Conservation (phyloP, 2,329 filamentous ascomycete species). For the Exophiala sp. region DNA sequence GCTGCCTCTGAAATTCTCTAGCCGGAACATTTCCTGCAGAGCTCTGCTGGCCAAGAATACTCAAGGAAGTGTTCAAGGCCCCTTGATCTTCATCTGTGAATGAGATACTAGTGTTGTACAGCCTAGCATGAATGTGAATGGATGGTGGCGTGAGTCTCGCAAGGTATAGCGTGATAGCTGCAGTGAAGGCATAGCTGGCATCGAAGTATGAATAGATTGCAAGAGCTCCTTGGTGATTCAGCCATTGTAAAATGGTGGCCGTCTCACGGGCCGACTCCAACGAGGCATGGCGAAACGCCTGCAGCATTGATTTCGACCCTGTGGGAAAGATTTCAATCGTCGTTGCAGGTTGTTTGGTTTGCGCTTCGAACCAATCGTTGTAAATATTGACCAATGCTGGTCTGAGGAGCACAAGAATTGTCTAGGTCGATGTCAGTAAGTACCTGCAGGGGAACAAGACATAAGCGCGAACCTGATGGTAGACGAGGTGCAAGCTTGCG, state of each 20-base stretch:
- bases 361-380: conserved; percentile 11
- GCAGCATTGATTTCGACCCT: conserved; percentile 1
- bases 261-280: conserved; percentile 13
- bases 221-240: conserved; percentile 11
- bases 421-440: neutral
- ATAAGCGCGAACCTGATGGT: conserved; percentile 9
- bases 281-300: conserved; percentile 1
- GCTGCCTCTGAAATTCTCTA: conserved; percentile 7
- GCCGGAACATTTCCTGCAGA: conserved; percentile 8
- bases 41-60: conserved; percentile 6
- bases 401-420: conserved; percentile 16
- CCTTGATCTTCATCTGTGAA: conserved; percentile 6
- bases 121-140: neutral
- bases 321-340: neutral
- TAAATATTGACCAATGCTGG: conserved; percentile 15
- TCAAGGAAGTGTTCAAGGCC: neutral
- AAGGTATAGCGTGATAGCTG: conserved; percentile 12
- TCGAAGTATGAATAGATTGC: conserved; percentile 16
- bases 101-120: neutral
- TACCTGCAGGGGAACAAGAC: neutral
- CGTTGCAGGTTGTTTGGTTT: neutral
- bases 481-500: conserved; percentile 16
- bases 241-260: conserved; percentile 12
- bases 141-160: neutral
- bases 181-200: conserved; percentile 17